phyloP scores from a whole-genome alignment of 192 early-diverging fungal species.

The Entomortierella beljakovae region DNA sequence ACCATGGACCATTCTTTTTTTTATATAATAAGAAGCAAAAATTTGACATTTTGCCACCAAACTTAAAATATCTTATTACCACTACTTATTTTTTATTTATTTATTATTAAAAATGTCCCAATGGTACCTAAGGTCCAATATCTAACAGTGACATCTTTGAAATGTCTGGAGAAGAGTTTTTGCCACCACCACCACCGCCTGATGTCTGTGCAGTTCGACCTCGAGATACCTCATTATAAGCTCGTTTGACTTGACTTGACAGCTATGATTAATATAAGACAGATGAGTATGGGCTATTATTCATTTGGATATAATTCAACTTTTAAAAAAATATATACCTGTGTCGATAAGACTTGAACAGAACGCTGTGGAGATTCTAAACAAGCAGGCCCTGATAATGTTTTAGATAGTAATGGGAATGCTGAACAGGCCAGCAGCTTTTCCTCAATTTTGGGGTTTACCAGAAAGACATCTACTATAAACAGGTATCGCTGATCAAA shows the following conservation, averaged over 20 bases:
- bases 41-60: conserved; percentile 21
- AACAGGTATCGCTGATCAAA: conserved; percentile 29
- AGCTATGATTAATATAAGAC: conserved; percentile 4
- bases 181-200: not conserved
- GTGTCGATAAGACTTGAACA: conserved; percentile 4
- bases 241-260: conserved; percentile 4
- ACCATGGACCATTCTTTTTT: not conserved
- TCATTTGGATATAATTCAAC: no score
- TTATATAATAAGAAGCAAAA: not conserved
- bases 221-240: not conserved
- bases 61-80: no score
- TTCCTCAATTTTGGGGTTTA: not conserved
- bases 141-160: conserved; percentile 24
- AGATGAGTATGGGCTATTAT: not conserved
- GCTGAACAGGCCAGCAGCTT: conserved; percentile 12
- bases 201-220: not conserved
- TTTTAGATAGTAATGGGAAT: conserved; percentile 19
- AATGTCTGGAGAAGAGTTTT: not conserved
- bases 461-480: conserved; percentile 27
- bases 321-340: conserved; percentile 4
- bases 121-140: conserved; percentile 6
- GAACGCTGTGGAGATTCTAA: conserved; percentile 20
- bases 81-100: no score
- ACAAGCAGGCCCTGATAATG: conserved; percentile 17
- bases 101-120: no score